These are phyloP conservation scores for Viola pubescens DNA, from an alignment of 441 rosid genomes.

Conservation along the genomic window DNA sequence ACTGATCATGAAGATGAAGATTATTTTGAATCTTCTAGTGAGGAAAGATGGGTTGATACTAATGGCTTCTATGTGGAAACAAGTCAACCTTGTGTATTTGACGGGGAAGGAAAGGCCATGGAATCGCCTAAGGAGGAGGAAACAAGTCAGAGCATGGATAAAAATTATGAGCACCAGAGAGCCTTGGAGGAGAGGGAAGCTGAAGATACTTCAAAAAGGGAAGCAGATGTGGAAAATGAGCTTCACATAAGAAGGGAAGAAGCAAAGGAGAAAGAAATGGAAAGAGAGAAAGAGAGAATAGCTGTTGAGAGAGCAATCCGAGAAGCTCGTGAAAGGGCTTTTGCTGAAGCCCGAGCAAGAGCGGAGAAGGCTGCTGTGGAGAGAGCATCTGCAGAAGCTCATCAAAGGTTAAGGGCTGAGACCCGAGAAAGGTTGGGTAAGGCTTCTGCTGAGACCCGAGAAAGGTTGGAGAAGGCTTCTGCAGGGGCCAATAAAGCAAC, in stretches of 20 bases:
- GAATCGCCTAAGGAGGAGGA: conserved; percentile 21
- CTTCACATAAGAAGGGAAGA: conserved; percentile 38
- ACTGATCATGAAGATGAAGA: conserved; percentile 25
- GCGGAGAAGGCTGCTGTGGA: conserved; percentile 63
- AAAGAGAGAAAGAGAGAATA: conserved; percentile 48
- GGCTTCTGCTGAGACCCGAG: conserved; percentile 37
- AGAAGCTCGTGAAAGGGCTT: conserved; percentile 95
- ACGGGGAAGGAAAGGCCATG: conserved; percentile 20
- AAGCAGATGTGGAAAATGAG: conserved; percentile 33
- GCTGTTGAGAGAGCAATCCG: conserved; percentile 91
- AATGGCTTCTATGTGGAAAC: conserved; percentile 7
- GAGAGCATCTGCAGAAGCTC: conserved; percentile 59
- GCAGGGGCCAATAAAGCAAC: not conserved
- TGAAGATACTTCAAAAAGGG: conserved; percentile 34
- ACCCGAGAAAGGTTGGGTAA: conserved; percentile 52
- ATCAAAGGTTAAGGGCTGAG: conserved; percentile 43
- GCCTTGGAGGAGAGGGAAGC: conserved; percentile 35
- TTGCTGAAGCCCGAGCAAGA: conserved; percentile 79
- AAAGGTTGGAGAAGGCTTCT: conserved; percentile 17
- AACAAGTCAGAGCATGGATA: conserved; percentile 31
- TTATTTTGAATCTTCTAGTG: conserved; percentile 22
- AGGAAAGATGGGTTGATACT: conserved; percentile 17
- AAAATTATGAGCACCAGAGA: conserved; percentile 26
- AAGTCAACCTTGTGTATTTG: conserved; percentile 15
- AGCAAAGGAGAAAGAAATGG: conserved; percentile 42